Evolutionary conservation across 1,284 basidiomycete genomes (phyloP), one percentile per base, ranked within the genome.

Genomic region (Phellinidium pouzarii): DNA sequence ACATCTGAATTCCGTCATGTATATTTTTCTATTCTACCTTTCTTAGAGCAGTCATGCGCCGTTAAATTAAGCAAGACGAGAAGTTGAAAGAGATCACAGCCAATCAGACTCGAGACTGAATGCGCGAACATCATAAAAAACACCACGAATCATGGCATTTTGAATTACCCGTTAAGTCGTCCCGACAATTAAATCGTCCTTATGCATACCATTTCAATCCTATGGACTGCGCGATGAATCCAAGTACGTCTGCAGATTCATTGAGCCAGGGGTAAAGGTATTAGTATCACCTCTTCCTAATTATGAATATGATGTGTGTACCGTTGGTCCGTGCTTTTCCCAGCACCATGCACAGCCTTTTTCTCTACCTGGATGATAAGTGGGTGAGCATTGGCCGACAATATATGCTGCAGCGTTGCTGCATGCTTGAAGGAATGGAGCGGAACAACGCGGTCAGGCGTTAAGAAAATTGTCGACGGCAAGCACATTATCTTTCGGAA

Each of bases 341-440:
- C 89, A 1, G 83, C 82, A 1, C 87, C 88, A 60, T 91, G 89
- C 0, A 89, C 89, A 1, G 85, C 78, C 62, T 89, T 88, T 66
- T 81, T 80, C 61, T 91, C 87, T 37, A 91, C 79, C 14, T 87
- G 76, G 49, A 91, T 71, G 11, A 91, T 70, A 11, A 90, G 69
- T 1, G 88, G 89, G 60, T 89, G 67, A 0, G 76, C 73, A 62
- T 87, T 91, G 40, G 79, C 58, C 0, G 84, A 73, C 2, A 79
- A 68, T 2, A 68, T 67, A 60, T 91, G 68, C 63, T 91, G 89
- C 34, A 91, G 69, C 19, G 79, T 79, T 19, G 88, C 88, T 0
- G 82, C 82, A 50, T 79, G 75, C 66, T 91, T 91, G 76, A 87
- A 90, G 4, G 86, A 86, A 66, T 91, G 89, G 61, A 87, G 69